A percentile compares a stretch with the other conserved stretches of the same genome.
Evolutionary conservation across 257 asterid species (phyloP).

Genomic region (Lycium ferocissimum): DNA sequence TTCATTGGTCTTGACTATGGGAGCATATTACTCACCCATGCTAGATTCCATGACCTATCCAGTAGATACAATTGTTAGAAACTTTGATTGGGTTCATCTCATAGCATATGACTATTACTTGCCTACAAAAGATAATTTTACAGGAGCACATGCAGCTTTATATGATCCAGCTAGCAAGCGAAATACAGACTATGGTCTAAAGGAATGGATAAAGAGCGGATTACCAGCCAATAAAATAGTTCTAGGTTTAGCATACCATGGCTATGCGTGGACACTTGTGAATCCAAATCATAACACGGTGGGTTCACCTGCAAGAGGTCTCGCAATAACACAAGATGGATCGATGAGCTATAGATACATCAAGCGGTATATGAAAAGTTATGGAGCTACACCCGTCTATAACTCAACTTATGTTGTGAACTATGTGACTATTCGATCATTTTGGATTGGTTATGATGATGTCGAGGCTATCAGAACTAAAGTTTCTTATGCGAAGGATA

Average conservation of each 20-base stretch:
- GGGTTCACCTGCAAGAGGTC: conserved; percentile 43
- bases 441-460: conserved; percentile 49
- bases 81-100: conserved; percentile 45
- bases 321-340: conserved; percentile 39
- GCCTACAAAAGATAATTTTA: conserved; percentile 32
- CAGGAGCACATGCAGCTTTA: conserved; percentile 45
- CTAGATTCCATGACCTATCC: conserved; percentile 36
- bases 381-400: conserved; percentile 31
- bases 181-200: conserved; percentile 47
- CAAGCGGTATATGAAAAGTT: conserved; percentile 33
- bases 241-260: conserved; percentile 52
- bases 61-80: conserved; percentile 34
- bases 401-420: conserved; percentile 48
- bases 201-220: conserved; percentile 47
- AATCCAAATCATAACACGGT: conserved; percentile 37
- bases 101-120: conserved; percentile 39
- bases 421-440: conserved; percentile 32
- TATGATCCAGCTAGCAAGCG: conserved; percentile 46
- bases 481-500: conserved; percentile 49
- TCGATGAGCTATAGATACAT: conserved; percentile 38
- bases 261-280: conserved; percentile 53
- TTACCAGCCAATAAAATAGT: conserved; percentile 49
- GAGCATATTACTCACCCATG: conserved; percentile 40
- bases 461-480: conserved; percentile 45
- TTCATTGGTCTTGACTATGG: conserved; percentile 43